Evolutionary conservation across 23 red algal genomes (phyloP), one percentile per base, ranked within the genome.

Genomic region (Chondrus crispus): DNA sequence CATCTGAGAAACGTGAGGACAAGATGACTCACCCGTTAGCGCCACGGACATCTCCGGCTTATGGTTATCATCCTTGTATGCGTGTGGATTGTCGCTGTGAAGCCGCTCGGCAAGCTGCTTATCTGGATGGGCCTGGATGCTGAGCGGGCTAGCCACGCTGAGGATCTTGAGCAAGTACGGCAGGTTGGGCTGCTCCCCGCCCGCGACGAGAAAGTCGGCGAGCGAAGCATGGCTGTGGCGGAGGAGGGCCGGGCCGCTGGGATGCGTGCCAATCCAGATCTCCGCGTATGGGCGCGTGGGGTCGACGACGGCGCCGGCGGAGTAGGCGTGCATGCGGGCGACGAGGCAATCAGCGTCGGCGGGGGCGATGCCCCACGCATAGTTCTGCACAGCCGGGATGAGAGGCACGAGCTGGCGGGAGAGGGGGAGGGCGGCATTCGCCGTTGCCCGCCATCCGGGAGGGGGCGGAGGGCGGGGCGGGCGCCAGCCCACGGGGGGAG

Each of bases 1-100:
- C n/a, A n/a, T n/a, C n/a, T n/a, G n/a, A 57, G 14, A 14, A 29
- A 12, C 11, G 89, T 60, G 14, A 2, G 0, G 28, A 86, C 74
- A 3, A 14, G 19, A 16, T 24, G 57, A 85, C 81, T 35, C 68
- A 85, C 81, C 81, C 4, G 87, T 80, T 14, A 99, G 74, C 5
- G 93, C 94, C 20, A 99, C 89, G 46, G 76, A 81, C 94, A 99
- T 96, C 74, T 99, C 97, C 16, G 97, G 97, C 54, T 99, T 99
- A 68, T 99, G 97, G 62, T 99, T 99, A 45, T 82, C 94, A 53
- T 99, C 97, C 69, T 87, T 90, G 95, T 99, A 99, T 7, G 72
- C 77, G 38, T 64, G 30, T 9, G 97, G 97, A 62, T 87, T 62
- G 32, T 51, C 38, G 24, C 42, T 54, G 51, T 99, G 93, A 14